Percentiles rank a stretch among this genome's conserved stretches.
phyloP scores from a whole-genome alignment of 2,329 filamentous ascomycete genomes.

The Stemphylium vesicarium region DNA sequence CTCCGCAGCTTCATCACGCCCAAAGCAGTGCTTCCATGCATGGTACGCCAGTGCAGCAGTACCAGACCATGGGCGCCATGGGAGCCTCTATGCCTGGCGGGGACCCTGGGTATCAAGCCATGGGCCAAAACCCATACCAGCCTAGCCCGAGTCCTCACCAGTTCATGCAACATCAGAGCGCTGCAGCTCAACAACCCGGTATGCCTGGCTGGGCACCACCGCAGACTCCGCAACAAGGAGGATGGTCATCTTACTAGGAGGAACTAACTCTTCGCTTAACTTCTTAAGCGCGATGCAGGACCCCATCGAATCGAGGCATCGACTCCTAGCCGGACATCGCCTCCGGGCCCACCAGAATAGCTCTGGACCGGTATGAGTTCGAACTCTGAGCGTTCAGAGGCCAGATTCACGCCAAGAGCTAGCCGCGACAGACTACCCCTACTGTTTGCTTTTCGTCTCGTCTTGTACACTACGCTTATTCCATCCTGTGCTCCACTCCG shows the following conservation, averaged over 20 bases:
- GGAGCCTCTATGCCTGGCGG: constrained; percentile 22
- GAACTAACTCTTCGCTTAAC: not conserved
- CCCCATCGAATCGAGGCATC: not conserved
- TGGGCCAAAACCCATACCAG: constrained; percentile 59
- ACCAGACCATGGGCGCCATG: constrained; percentile 56
- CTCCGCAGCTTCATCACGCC: constrained; percentile 55
- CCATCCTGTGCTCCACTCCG: constrained; percentile 10
- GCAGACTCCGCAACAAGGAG: constrained; percentile 48
- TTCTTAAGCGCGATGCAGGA: not conserved
- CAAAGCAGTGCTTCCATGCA: constrained; percentile 53
- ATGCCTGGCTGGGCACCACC: constrained; percentile 60
- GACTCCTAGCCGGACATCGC: not conserved
- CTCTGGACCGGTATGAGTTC: not conserved
- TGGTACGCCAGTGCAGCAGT: constrained; percentile 52
- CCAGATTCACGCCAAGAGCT: not conserved
- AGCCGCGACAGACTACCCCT: not conserved
- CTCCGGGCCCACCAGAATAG: not conserved
- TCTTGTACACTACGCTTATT: constrained; percentile 37
- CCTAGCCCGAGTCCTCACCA: constrained; percentile 55
- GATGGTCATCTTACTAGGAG: constrained; percentile 48
- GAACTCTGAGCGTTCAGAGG: not conserved
- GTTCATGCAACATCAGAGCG: constrained; percentile 54
- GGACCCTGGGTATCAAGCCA: constrained; percentile 51
- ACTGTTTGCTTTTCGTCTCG: constrained; percentile 24
- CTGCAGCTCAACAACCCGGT: constrained; percentile 55